Percentiles rank a stretch among this genome's conserved stretches.
phyloP scores from a whole-genome alignment of 2,329 filamentous ascomycete genomes.

The Tolypocladium guangdongense region DNA sequence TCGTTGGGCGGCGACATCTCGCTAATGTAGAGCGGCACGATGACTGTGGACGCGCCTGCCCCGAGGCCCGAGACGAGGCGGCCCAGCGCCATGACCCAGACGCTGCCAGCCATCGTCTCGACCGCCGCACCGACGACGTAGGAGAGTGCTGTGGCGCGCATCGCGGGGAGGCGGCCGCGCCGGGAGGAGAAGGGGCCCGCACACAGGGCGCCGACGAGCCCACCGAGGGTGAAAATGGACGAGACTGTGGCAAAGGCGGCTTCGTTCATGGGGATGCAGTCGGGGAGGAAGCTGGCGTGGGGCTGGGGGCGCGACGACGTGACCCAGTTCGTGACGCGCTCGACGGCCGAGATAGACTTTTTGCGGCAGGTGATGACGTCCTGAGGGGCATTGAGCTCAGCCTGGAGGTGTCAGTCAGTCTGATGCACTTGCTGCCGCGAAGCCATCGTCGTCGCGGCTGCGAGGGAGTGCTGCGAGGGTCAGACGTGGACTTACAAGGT shows the following conservation, averaged over 20 bases:
- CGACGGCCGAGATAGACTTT: constrained; percentile 25
- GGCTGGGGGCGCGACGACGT: constrained; percentile 11
- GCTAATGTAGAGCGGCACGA: constrained; percentile 89
- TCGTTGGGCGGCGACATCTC: constrained; percentile 71
- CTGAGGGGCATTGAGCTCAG: constrained; percentile 90
- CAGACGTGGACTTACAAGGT: constrained; percentile 53
- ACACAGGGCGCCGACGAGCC: constrained; percentile 69
- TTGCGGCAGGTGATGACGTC: constrained; percentile 82
- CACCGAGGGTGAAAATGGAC: constrained; percentile 85
- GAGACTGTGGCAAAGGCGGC: constrained; percentile 76
- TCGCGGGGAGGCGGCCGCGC: constrained; percentile 63
- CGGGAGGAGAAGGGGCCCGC: constrained; percentile 70
- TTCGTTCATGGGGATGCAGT: constrained; percentile 83
- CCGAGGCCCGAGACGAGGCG: constrained; percentile 73
- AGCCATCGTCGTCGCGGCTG: neutral
- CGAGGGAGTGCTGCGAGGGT: no score
- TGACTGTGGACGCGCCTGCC: constrained; percentile 81
- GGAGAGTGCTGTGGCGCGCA: constrained; percentile 67
- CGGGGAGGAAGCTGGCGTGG: constrained; percentile 36
- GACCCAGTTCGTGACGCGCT: constrained; percentile 16
- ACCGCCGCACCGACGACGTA: constrained; percentile 67
- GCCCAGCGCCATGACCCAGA: constrained; percentile 59
- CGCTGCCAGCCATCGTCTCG: constrained; percentile 60
- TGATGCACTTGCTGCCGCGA: neutral
- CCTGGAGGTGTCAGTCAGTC: constrained; percentile 28